Evolutionary conservation across 257 asterid species (phyloP), one percentile per base, ranked within the genome.

Genomic region (Capsicum baccatum): DNA sequence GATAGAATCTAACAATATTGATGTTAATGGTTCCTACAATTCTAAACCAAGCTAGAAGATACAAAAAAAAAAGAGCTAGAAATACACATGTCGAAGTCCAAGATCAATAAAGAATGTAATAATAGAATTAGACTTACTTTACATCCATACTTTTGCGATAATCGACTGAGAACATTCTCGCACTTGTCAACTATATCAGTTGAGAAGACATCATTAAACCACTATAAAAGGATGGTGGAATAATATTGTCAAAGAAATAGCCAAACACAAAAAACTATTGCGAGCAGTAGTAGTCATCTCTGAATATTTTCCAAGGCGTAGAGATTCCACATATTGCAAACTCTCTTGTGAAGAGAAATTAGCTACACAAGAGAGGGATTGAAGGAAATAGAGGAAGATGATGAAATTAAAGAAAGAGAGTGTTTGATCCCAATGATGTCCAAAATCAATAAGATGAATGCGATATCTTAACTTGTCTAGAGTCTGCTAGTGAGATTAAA

Each of bases 181-280:
- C 33, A 26, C 33, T 26, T 26, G 33, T 26, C 33, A 26, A 2
- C 33, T 85, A 95, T 92, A 12, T 95, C 98, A 86, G 92, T 85
- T 56, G 98, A 94, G 93, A 95, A 95, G 76, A 94, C 98, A 84
- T 97, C 99, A 89, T 92, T 92, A 88, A 97, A 97, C 99, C 99
- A 90, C 90, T 89, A 85, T 86, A 67, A 80, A 52, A 26, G 33
- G 33, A 80, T 87, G 69, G 54, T 82, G 81, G 73, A 56, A 82
- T 80, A 86, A 62, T 64, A 82, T 76, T 82, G 56, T 76, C 80
- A 81, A 70, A 79, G 82, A 82, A 59, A 63, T 82, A 56, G 15
- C 60, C 80, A 83, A 56, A 42, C 6, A 42, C 47, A 42, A 37
- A 42, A 83, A 64, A 47, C 52, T 39, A 68, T 15, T 47, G 48